These are phyloP conservation scores for Magnusiomyces tetraspermus DNA, from an alignment of 1,139 yeast genomes.

Conservation along the genomic window DNA sequence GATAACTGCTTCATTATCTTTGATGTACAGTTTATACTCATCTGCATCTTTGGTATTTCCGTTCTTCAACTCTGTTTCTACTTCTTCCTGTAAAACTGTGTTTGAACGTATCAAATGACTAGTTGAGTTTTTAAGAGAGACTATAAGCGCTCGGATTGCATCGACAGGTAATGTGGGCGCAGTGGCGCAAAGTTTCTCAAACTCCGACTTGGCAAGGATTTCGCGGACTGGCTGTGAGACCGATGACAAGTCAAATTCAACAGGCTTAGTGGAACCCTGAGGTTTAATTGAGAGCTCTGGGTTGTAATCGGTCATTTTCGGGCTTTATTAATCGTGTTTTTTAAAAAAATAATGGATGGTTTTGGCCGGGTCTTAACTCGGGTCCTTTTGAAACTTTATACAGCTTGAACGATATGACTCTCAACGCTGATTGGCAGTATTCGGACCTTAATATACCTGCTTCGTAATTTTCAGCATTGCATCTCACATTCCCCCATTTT, in stretches of 20 bases:
- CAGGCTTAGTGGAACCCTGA: background rate
- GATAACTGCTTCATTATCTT: constrained; percentile 9
- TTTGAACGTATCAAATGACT: constrained; percentile 11
- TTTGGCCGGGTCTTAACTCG: too few species aligned
- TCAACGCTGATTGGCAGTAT: too few species aligned
- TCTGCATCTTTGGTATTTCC: constrained; percentile 4
- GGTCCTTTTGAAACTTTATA: too few species aligned
- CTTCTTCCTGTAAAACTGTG: constrained; percentile 2
- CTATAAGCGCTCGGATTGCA: constrained; percentile 1
- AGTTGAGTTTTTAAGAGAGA: constrained; percentile 7
- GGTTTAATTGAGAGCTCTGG: background rate
- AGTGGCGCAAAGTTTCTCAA: constrained; percentile 6
- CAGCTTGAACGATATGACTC: too few species aligned
- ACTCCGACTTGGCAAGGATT: background rate
- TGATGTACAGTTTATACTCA: constrained; percentile 5
- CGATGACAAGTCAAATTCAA: background rate
- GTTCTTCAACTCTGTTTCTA: background rate
- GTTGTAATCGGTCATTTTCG: background rate
- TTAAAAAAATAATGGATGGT: too few species aligned
- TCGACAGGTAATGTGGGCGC: constrained; percentile 4
- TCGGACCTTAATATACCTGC: too few species aligned
- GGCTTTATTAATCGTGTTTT: too few species aligned
- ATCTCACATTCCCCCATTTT: too few species aligned
- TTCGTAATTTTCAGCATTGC: too few species aligned
- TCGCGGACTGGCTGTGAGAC: background rate